A percentile compares a stretch with the other conserved stretches of the same genome.
These are phyloP conservation scores for Bonia amplexicaulis DNA, from an alignment of 176 grass and related monocot genomes.

Conservation along the genomic window DNA sequence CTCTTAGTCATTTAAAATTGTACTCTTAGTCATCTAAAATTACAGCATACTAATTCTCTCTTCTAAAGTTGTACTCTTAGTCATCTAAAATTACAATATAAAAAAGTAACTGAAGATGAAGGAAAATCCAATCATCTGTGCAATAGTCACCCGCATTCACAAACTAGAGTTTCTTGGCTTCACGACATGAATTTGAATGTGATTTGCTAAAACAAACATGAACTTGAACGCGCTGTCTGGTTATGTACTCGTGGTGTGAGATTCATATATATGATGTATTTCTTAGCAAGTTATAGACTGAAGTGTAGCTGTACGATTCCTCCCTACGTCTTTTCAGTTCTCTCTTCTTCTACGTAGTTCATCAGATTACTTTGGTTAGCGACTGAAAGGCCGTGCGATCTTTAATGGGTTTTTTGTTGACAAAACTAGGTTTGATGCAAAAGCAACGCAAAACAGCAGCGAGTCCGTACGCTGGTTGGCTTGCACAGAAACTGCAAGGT, in stretches of 20 bases:
- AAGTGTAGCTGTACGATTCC: neutral
- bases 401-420: neutral
- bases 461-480: neutral
- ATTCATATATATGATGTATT: neutral
- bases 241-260: neutral
- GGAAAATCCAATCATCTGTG: too few relatives aligned
- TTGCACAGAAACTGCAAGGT: neutral
- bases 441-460: neutral
- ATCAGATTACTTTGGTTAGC: neutral
- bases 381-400: conserved; percentile 3
- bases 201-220: too few relatives aligned
- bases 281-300: neutral
- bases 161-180: neutral
- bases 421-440: neutral
- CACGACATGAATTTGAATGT: neutral
- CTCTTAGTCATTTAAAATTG: too few relatives aligned
- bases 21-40: too few relatives aligned
- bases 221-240: neutral
- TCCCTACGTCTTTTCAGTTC: neutral
- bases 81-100: too few relatives aligned
- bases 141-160: too few relatives aligned
- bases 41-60: too few relatives aligned
- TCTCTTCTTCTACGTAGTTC: neutral
- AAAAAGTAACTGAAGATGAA: too few relatives aligned
- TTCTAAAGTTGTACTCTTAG: too few relatives aligned